Percentiles rank a stretch among this genome's conserved stretches.
These are phyloP conservation scores for Metschnikowia noctiluminum DNA, from an alignment of 805 yeast genomes.

Conservation along the genomic window DNA sequence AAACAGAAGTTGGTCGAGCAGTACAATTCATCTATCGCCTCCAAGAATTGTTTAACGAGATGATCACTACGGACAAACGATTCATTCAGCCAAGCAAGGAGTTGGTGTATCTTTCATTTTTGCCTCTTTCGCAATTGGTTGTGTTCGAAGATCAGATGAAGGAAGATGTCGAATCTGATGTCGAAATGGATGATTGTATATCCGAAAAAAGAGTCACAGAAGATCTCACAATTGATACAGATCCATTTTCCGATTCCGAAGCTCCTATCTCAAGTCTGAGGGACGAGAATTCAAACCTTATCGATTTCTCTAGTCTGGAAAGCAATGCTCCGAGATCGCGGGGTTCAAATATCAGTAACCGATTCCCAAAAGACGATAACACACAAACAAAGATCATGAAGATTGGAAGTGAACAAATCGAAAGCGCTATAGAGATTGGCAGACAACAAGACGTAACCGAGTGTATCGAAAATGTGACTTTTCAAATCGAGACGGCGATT, in stretches of 20 bases:
- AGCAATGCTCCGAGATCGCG: not conserved
- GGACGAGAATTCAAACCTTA: not conserved
- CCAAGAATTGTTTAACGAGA: slow-evolving; percentile 61
- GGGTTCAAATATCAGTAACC: not conserved
- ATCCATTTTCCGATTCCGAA: slow-evolving; percentile 1
- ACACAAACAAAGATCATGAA: slow-evolving; percentile 21
- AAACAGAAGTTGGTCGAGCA: slow-evolving; percentile 75
- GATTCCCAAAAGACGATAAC: slow-evolving; percentile 4
- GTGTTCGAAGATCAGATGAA: slow-evolving; percentile 39
- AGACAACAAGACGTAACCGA: slow-evolving; percentile 98
- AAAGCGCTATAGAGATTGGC: slow-evolving; percentile 73
- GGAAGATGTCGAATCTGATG: not conserved
- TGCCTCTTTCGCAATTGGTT: slow-evolving; percentile 66
- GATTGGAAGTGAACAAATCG: slow-evolving; percentile 62
- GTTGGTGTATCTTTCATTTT: slow-evolving; percentile 82
- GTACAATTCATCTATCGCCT: slow-evolving; percentile 76
- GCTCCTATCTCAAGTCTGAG: not conserved
- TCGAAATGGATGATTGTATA: slow-evolving; percentile 3
- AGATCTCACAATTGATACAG: not conserved
- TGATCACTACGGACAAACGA: slow-evolving; percentile 59
- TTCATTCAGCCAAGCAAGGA: slow-evolving; percentile 81
- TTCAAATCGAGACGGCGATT: slow-evolving; percentile 85
- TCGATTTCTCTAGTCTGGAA: slow-evolving; percentile 3
- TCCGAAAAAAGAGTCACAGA: not conserved
- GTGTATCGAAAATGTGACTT: slow-evolving; percentile 89